Evolutionary conservation across 179 eudicot species (phyloP).

Genomic region (Nepenthes alata): DNA sequence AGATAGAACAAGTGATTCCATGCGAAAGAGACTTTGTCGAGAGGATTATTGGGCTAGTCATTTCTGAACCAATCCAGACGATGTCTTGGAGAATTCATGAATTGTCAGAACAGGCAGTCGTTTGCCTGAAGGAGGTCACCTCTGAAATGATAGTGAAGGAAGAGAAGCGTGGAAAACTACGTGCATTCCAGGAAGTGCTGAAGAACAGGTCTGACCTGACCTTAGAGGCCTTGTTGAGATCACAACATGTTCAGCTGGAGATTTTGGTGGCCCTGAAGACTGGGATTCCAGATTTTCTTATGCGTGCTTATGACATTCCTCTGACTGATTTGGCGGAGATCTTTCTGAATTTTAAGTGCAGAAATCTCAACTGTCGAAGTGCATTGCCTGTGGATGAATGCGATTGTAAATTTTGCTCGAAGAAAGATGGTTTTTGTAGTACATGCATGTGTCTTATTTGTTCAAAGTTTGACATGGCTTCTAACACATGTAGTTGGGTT

Average conservation of each 20-base stretch:
- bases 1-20: conserved; percentile 25
- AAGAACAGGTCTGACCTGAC: conserved; percentile 60
- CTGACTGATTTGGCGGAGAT: conserved; percentile 70
- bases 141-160: conserved; percentile 47
- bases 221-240: conserved; percentile 49
- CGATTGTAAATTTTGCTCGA: conserved; percentile 71
- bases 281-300: conserved; percentile 50
- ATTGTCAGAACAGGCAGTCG: conserved; percentile 44
- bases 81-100: conserved; percentile 57
- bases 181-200: conserved; percentile 51
- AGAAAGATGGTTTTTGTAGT: conserved; percentile 72
- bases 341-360: conserved; percentile 64
- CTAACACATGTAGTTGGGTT: conserved; percentile 97
- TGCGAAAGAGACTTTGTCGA: conserved; percentile 57
- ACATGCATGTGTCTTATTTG: conserved; percentile 92
- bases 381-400: conserved; percentile 89
- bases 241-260: conserved; percentile 63
- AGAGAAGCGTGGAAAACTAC: conserved; percentile 44
- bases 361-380: conserved; percentile 58
- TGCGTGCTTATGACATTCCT: conserved; percentile 29
- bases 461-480: conserved; percentile 85
- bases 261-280: conserved; percentile 64
- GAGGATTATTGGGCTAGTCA: conserved; percentile 48
- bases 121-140: conserved; percentile 48
- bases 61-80: conserved; percentile 60